Evolutionary conservation across 257 asterid species (phyloP), one percentile per base, ranked within the genome.

Genomic region (Solanum tacnaense): DNA sequence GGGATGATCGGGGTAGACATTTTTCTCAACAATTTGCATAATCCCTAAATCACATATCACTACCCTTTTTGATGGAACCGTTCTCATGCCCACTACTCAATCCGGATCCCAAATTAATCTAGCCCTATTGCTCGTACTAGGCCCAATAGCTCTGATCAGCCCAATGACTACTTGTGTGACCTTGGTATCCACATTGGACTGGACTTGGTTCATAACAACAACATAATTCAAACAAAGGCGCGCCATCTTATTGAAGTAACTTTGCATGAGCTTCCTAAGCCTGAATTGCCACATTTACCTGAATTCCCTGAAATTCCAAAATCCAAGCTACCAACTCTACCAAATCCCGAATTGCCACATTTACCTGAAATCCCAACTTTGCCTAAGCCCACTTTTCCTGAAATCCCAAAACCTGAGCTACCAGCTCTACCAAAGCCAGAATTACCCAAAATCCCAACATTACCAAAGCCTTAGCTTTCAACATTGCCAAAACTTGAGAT

Each of bases 351-450:
- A 23, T 6, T 46, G 16, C 56, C 39, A 15, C 62, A 58, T 67
- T 8, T 71, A 3, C 73, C 83, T 1, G 74, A 88, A 23, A 62
- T 46, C 4, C 88, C 90, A 52, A 23, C 67, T 21, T 21, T 89
- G 15, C 89, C 88, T 32, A 89, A 86, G 39, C 88, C 71, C 10
- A 81, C 86, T 12, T 4, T 83, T 1, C 87, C 74, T 23, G 72
- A 29, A 49, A 73, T 89, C 13, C 88, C 90, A 21, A 81, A 87
- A 18, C 84, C 91, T 12, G 70, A 87, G 13, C 6, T 89, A 11
- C 91, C 94, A 16, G 62, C 85, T 7, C 67, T 88, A 36, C 94
- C 91, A 9, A 89, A 88, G 35, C 90, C 89, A 6, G 71, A 84
- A 20, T 13, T 90, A 52, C 92, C 94, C 5, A 36, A 73, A 3